A percentile compares a stretch with the other conserved stretches of the same genome.
Evolutionary conservation across 345 rosid genomes (phyloP).

Genomic region (Salix caprea): DNA sequence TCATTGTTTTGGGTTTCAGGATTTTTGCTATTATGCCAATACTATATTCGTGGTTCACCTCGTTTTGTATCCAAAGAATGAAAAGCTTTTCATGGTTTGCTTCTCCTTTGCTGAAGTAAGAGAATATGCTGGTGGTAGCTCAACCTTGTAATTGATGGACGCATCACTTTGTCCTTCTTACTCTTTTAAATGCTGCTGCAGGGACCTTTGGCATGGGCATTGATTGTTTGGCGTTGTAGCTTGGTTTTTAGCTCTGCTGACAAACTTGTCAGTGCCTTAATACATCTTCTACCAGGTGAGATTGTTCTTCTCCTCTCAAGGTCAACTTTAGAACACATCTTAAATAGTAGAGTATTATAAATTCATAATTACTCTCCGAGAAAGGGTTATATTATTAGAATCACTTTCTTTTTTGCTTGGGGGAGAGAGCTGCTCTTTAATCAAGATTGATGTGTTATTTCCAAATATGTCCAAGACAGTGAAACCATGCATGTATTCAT

Average conservation of each 20-base stretch:
- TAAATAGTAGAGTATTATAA: background rate
- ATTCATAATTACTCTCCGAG: background rate
- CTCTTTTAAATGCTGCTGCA: conserved; percentile 26
- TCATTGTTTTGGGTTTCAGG: conserved; percentile 41
- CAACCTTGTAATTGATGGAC: conserved; percentile 8
- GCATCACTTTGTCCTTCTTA: conserved; percentile 4
- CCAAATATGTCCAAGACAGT: no score
- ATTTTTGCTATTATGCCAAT: conserved; percentile 95
- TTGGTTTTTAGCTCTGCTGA: conserved; percentile 92
- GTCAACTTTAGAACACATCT: background rate
- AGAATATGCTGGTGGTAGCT: background rate
- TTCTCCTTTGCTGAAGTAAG: conserved; percentile 95
- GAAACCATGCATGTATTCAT: no score
- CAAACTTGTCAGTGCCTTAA: conserved; percentile 91
- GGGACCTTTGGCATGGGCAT: conserved; percentile 98
- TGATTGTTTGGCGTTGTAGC: conserved; percentile 96
- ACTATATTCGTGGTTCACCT: conserved; percentile 87
- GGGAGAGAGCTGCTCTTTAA: no score
- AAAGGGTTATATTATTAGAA: background rate
- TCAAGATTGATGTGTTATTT: no score
- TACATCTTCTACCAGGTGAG: conserved; percentile 96
- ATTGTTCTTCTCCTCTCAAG: background rate
- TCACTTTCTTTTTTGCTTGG: no score
- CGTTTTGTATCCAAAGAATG: conserved; percentile 72
- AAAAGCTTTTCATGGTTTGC: conserved; percentile 96